These are phyloP conservation scores for Tothia fuscella DNA, from an alignment of 2,329 filamentous ascomycete species.

Conservation along the genomic window DNA sequence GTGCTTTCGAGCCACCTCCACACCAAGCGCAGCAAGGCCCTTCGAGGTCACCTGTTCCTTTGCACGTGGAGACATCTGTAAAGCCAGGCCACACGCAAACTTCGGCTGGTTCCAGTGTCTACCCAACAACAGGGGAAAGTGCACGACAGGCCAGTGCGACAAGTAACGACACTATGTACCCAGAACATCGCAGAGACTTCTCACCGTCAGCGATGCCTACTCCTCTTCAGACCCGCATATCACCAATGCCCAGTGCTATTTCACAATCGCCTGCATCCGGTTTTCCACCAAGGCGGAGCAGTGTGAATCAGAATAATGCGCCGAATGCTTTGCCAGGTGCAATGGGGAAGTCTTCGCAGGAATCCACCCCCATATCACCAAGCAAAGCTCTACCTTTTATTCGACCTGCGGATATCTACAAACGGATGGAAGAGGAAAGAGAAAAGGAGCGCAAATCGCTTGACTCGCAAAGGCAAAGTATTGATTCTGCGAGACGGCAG, in stretches of 20 bases:
- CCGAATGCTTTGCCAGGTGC: too few relatives aligned
- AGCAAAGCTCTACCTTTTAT: constrained; percentile 50
- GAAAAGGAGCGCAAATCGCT: constrained; percentile 41
- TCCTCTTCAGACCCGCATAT: constrained; percentile 33
- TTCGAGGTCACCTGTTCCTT: too few relatives aligned
- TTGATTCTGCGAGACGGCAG: constrained; percentile 32
- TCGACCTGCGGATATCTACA: constrained; percentile 67
- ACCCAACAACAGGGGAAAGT: background rate
- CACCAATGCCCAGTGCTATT: constrained; percentile 24
- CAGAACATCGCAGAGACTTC: constrained; percentile 35
- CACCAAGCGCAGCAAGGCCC: too few relatives aligned
- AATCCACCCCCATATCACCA: background rate
- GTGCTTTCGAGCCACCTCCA: too few relatives aligned
- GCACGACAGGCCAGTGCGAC: constrained; percentile 18
- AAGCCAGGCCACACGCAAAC: constrained; percentile 13
- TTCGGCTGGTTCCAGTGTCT: constrained; percentile 4
- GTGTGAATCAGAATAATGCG: too few relatives aligned
- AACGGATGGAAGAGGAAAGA: constrained; percentile 54
- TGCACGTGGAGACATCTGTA: constrained; percentile 6
- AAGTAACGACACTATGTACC: constrained; percentile 18
- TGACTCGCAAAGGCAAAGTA: constrained; percentile 45
- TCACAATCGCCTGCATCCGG: too few relatives aligned
- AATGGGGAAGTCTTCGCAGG: background rate
- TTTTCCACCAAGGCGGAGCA: constrained; percentile 15
- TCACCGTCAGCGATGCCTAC: constrained; percentile 40